Evolutionary conservation across 2,329 filamentous ascomycete species (phyloP), one percentile per base, ranked within the genome.

Genomic region (Aspergillus neoniger): DNA sequence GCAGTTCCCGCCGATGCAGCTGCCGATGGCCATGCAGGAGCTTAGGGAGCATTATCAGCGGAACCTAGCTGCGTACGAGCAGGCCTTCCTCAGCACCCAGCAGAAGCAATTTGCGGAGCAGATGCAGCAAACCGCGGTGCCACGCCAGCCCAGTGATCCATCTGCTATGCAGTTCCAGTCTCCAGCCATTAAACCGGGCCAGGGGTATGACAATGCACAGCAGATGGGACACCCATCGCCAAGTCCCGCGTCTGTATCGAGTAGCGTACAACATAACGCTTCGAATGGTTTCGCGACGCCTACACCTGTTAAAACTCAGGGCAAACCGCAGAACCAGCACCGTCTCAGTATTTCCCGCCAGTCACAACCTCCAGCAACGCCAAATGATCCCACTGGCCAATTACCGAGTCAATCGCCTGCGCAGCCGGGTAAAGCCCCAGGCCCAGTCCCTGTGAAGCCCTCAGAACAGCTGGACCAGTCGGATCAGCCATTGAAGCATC

Each of bases 11-110:
- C 84, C 84, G 0, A 81, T 83, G 55, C 88, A 91, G 64, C 79
- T 85, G 57, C 89, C 88, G 1, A 84, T 81, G 9, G 91, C 91
- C 0, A 82, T 86, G 2, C 83, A 85, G 60, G 88, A 95, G 66
- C 75, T 97, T 61, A 81, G 88, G 67, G 82, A 84, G 28, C 83
- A 91, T 6, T 96, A 95, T 74, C 88, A 92, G 68, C 83, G 85
- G 38, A 92, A 93, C 66, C 78, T 97, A 5, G 79, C 85, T 25
- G 85, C 88, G 32, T 97, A 96, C 65, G 93, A 97, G 72, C 79
- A 78, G 65, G 78, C 76, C 23, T 76, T 78, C 65, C 73, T 82
- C 53, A 77, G 70, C 51, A 74, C 72, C 2, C 79, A 80, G 50
- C 79, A 80, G 62, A 80, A 79, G 54, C 77, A 79, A 55, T 70